Evolutionary conservation across 257 asterid species (phyloP).

Genomic region (Nicotiana sylvestris): DNA sequence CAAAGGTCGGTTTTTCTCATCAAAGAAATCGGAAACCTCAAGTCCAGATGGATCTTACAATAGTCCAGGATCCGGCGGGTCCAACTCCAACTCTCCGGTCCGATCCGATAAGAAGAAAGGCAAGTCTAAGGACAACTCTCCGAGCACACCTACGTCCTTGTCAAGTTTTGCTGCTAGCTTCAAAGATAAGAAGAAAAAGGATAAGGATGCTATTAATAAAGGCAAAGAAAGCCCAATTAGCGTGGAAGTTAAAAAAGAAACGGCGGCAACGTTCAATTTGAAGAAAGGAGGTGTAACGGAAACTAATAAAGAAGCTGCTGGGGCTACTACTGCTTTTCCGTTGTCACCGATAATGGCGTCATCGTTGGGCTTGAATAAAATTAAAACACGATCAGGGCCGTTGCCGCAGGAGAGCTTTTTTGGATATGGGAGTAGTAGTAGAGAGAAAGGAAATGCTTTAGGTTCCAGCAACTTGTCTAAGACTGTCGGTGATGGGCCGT

Average conservation of each 20-base stretch:
- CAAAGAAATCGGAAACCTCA: slow-evolving; percentile 77
- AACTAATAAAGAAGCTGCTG: slow-evolving; percentile 23
- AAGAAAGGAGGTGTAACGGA: slow-evolving; percentile 46
- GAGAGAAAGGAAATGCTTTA: slow-evolving; percentile 62
- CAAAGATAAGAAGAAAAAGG: slow-evolving; percentile 39
- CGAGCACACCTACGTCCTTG: slow-evolving; percentile 35
- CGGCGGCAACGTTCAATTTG: slow-evolving; percentile 22
- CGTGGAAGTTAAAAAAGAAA: slow-evolving; percentile 21
- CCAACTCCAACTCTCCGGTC: slow-evolving; percentile 85
- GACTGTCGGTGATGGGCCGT: slow-evolving; percentile 39
- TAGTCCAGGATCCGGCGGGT: slow-evolving; percentile 81
- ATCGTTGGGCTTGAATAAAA: slow-evolving; percentile 88
- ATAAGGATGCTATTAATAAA: slow-evolving; percentile 23
- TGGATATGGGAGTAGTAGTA: slow-evolving; percentile 60
- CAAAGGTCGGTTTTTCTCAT: slow-evolving; percentile 83
- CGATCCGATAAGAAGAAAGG: slow-evolving; percentile 81
- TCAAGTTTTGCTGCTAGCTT: slow-evolving; percentile 14
- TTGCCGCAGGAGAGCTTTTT: slow-evolving; percentile 97
- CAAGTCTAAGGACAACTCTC: slow-evolving; percentile 61
- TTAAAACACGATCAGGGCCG: slow-evolving; percentile 99
- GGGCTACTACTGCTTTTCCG: slow-evolving; percentile 30
- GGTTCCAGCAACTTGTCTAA: slow-evolving; percentile 84
- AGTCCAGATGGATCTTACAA: slow-evolving; percentile 93
- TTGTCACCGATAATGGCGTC: slow-evolving; percentile 92
- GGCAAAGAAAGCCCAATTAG: slow-evolving; percentile 34